A percentile compares a stretch with the other conserved stretches of the same genome.
Evolutionary conservation across 805 yeast genomes (phyloP).

Genomic region (Myxozyma lipomycoides): DNA sequence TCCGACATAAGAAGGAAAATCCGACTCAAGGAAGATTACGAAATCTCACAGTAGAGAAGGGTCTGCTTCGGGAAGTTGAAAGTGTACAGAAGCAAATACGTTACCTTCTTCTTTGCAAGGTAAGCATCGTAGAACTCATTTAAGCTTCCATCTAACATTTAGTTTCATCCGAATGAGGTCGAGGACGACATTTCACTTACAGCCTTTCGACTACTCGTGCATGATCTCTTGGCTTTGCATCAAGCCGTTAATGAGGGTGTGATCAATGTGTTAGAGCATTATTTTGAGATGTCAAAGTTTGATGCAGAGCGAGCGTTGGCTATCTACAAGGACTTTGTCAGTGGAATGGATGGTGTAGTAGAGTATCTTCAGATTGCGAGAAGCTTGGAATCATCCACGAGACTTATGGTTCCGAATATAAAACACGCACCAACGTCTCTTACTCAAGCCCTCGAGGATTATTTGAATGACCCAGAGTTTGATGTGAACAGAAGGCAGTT

Average conservation of each 20-base stretch:
- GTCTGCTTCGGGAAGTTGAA: constrained; percentile 78
- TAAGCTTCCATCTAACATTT: too few relatives aligned
- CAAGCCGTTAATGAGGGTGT: constrained; percentile 95
- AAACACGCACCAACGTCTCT: constrained; percentile 96
- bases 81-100: constrained; percentile 79
- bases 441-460: constrained; percentile 81
- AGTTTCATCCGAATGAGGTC: constrained; percentile 70
- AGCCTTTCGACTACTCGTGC: constrained; percentile 83
- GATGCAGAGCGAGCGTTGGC: constrained; percentile 86
- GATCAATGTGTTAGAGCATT: constrained; percentile 86
- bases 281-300: constrained; percentile 80
- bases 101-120: constrained; percentile 63
- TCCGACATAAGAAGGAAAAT: constrained; percentile 46
- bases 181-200: constrained; percentile 80
- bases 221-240: constrained; percentile 78
- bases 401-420: constrained; percentile 88
- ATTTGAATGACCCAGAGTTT: constrained; percentile 79
- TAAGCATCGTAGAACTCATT: constrained; percentile 5
- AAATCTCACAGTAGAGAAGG: constrained; percentile 64
- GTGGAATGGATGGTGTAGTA: constrained; percentile 81
- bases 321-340: constrained; percentile 80
- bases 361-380: constrained; percentile 85
- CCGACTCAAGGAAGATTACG: constrained; percentile 53
- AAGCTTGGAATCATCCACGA: constrained; percentile 78
- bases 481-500: constrained; percentile 76